A percentile compares a stretch with the other conserved stretches of the same genome.
phyloP scores from a whole-genome alignment of 805 yeast genomes.

The Schizosaccharomyces lindneri region DNA sequence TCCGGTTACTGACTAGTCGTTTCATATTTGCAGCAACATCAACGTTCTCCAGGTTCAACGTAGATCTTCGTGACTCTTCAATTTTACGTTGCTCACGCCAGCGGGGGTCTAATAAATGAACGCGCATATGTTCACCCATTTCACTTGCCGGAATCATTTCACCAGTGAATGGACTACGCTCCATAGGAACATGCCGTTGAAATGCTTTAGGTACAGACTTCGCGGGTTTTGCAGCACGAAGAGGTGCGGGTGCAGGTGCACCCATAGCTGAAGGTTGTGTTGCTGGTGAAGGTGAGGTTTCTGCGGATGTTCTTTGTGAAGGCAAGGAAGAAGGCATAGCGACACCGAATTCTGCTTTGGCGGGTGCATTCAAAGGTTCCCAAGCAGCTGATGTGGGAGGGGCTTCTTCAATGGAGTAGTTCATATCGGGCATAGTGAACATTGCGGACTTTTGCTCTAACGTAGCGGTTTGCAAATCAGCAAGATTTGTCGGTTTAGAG shows the following conservation, averaged over 20 bases:
- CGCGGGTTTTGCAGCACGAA: no score
- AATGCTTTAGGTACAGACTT: not conserved
- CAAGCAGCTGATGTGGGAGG: constrained; percentile 17
- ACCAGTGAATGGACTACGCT: constrained; percentile 63
- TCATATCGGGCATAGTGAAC: constrained; percentile 11
- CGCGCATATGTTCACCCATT: constrained; percentile 41
- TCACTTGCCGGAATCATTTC: constrained; percentile 41
- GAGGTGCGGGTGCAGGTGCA: no score
- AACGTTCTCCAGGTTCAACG: constrained; percentile 15
- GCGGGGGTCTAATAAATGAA: constrained; percentile 50
- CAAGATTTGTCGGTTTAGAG: constrained; percentile 25
- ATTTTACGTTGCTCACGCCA: constrained; percentile 37
- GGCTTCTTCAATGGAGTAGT: constrained; percentile 17
- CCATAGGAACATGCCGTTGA: constrained; percentile 9
- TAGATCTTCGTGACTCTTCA: constrained; percentile 13
- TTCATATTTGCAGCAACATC: constrained; percentile 17
- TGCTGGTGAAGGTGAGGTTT: not conserved
- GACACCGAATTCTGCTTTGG: constrained; percentile 3
- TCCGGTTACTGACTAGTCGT: constrained; percentile 14
- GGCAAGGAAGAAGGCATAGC: not conserved
- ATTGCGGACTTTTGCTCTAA: constrained; percentile 21
- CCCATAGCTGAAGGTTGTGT: not conserved
- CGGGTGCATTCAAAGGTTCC: constrained; percentile 3
- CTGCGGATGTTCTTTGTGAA: not conserved
- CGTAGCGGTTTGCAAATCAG: constrained; percentile 37